phyloP scores from a whole-genome alignment of 2,329 filamentous ascomycete species.

The Beauveria medogensis region DNA sequence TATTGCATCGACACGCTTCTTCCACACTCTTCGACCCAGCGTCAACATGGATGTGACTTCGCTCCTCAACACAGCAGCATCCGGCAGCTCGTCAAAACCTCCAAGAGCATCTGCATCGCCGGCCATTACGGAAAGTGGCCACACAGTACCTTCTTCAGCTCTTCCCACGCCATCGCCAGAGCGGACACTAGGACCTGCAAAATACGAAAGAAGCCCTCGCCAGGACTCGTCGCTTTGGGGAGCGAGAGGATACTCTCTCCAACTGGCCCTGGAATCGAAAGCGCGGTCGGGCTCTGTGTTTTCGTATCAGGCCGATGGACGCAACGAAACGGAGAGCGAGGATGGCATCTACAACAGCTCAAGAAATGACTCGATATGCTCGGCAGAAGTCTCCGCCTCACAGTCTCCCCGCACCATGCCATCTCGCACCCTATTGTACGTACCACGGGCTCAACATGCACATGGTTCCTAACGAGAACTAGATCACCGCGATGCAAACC shows the following conservation, averaged over 20 bases:
- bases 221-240: neutral
- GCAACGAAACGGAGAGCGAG: constrained; percentile 4
- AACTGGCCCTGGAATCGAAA: neutral
- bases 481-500: constrained; percentile 5
- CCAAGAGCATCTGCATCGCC: constrained; percentile 7
- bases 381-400: neutral
- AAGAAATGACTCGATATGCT: constrained; percentile 7
- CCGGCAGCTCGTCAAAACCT: constrained; percentile 2
- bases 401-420: neutral
- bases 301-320: neutral
- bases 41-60: constrained; percentile 10
- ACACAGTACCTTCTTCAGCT: constrained; percentile 7
- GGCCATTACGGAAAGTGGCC: constrained; percentile 10
- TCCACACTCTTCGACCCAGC: neutral
- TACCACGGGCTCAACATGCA: neutral
- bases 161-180: constrained; percentile 12
- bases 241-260: neutral
- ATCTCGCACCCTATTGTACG: constrained; percentile 1
- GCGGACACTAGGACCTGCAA: constrained; percentile 7
- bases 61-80: constrained; percentile 9
- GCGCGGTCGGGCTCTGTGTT: neutral
- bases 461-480: neutral
- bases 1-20: neutral
- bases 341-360: neutral
- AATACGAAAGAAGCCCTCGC: neutral